These are phyloP conservation scores for Tulasnella calospora DNA, from an alignment of 768 basidiomycete genomes.

Conservation along the genomic window DNA sequence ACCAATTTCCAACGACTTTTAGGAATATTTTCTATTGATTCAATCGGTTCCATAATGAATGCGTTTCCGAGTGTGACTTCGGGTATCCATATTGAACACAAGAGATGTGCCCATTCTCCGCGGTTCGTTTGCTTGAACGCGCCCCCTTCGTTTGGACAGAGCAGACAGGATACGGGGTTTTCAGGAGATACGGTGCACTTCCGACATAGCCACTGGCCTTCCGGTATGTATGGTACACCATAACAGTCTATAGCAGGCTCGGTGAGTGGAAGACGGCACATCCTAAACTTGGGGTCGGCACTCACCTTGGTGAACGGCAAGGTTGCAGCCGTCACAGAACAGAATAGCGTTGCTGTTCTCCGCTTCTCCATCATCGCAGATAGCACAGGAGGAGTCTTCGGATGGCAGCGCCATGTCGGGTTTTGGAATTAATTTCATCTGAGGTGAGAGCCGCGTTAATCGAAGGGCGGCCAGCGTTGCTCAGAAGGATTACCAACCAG, in stretches of 20 bases:
- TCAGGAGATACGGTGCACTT: constrained; percentile 98
- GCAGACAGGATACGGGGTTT: constrained; percentile 91
- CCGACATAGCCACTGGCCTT: constrained; percentile 98
- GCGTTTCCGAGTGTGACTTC: constrained; percentile 90
- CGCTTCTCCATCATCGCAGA: constrained; percentile 97
- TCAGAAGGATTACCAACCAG: constrained; percentile 48
- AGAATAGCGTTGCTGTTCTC: constrained; percentile 99
- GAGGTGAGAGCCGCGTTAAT: background rate
- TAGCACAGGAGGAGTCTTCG: constrained; percentile 93
- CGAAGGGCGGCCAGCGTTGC: background rate
- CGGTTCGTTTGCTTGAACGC: constrained; percentile 95
- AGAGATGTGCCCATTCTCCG: constrained; percentile 91
- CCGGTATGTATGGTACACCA: constrained; percentile 97
- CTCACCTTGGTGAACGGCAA: constrained; percentile 97
- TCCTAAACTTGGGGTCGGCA: background rate
- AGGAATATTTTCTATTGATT: constrained; percentile 78
- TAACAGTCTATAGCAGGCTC: constrained; percentile 70
- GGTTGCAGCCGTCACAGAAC: constrained; percentile 97
- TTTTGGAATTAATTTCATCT: constrained; percentile 94
- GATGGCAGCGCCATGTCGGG: constrained; percentile 79
- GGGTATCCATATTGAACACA: constrained; percentile 97
- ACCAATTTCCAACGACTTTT: constrained; percentile 95
- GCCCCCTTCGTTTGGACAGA: constrained; percentile 95
- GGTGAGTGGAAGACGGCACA: background rate
- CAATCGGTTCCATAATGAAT: constrained; percentile 97